Percentiles rank a stretch among this genome's conserved stretches.
These are phyloP conservation scores for Mayamaea pseudoterrestris DNA, from an alignment of 108 stramenopile species.

Conservation along the genomic window DNA sequence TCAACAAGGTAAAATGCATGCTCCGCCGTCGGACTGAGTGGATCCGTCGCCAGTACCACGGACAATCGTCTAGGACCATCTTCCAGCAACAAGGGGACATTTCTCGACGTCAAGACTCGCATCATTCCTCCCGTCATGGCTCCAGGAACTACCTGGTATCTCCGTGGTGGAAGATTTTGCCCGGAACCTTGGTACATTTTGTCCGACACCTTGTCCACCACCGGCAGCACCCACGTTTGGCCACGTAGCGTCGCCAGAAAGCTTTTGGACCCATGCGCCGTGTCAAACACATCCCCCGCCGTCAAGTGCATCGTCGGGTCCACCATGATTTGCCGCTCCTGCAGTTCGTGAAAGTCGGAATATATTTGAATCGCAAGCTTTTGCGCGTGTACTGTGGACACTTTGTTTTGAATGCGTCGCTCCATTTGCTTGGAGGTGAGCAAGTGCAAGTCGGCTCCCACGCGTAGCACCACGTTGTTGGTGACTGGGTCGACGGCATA, in stretches of 20 bases:
- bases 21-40: slow-evolving; percentile 47
- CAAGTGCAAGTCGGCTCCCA: slow-evolving; percentile 57
- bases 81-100: slow-evolving; percentile 30
- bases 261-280: slow-evolving; percentile 26
- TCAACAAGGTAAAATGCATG: slow-evolving; percentile 60
- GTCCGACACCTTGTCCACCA: slow-evolving; percentile 9
- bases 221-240: slow-evolving; percentile 48
- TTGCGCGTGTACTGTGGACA: background rate
- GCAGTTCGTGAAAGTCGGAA: slow-evolving; percentile 51
- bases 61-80: slow-evolving; percentile 19
- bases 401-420: background rate
- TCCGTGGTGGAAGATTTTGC: slow-evolving; percentile 38
- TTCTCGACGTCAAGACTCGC: slow-evolving; percentile 30
- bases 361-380: slow-evolving; percentile 39
- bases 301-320: slow-evolving; percentile 13
- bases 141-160: slow-evolving; percentile 55
- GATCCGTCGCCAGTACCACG: slow-evolving; percentile 61
- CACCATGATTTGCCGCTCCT: slow-evolving; percentile 42
- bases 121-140: slow-evolving; percentile 34
- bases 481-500: slow-evolving; percentile 36
- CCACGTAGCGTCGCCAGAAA: slow-evolving; percentile 42
- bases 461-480: slow-evolving; percentile 30
- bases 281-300: slow-evolving; percentile 29
- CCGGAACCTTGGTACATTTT: slow-evolving; percentile 30
- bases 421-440: slow-evolving; percentile 10